These are phyloP conservation scores for Pichia sp. DNA, from an alignment of 1,139 yeast species.

Conservation along the genomic window DNA sequence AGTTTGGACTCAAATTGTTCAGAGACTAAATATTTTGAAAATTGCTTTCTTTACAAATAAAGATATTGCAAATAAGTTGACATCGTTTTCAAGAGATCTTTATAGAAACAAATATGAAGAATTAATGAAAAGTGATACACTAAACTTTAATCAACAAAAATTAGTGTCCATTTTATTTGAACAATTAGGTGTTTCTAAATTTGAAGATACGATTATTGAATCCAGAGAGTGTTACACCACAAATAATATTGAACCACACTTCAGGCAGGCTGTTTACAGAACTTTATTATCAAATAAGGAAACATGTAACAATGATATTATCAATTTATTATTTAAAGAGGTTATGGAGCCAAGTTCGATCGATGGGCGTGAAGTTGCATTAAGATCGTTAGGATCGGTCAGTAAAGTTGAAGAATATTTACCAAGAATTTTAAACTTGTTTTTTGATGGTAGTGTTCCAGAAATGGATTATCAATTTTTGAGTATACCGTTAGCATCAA, in stretches of 20 bases:
- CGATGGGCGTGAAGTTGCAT: conserved; percentile 62
- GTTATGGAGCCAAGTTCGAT: conserved; percentile 49
- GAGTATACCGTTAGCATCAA: conserved; percentile 45
- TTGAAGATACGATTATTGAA: conserved; percentile 42
- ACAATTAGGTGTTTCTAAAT: conserved; percentile 45
- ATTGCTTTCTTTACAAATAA: conserved; percentile 45
- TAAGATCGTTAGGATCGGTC: conserved; percentile 55
- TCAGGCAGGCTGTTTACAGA: conserved; percentile 47
- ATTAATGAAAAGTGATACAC: conserved; percentile 27
- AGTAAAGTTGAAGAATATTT: conserved; percentile 33
- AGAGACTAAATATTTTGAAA: conserved; percentile 37
- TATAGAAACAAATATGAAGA: conserved; percentile 37
- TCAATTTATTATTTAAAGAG: conserved; percentile 43
- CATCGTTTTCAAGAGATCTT: conserved; percentile 36
- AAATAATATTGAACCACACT: conserved; percentile 46
- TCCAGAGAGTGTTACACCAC: conserved; percentile 38
- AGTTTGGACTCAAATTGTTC: conserved; percentile 60
- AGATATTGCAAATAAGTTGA: conserved; percentile 34
- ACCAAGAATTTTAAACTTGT: conserved; percentile 34
- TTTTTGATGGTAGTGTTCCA: conserved; percentile 44
- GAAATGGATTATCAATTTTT: conserved; percentile 66
- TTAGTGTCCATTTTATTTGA: conserved; percentile 46
- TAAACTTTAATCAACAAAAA: conserved; percentile 39
- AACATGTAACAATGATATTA: conserved; percentile 38
- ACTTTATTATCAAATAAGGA: conserved; percentile 42